Evolutionary conservation across 257 asterid genomes (phyloP), one percentile per base, ranked within the genome.

Genomic region (Solanum chaucha): DNA sequence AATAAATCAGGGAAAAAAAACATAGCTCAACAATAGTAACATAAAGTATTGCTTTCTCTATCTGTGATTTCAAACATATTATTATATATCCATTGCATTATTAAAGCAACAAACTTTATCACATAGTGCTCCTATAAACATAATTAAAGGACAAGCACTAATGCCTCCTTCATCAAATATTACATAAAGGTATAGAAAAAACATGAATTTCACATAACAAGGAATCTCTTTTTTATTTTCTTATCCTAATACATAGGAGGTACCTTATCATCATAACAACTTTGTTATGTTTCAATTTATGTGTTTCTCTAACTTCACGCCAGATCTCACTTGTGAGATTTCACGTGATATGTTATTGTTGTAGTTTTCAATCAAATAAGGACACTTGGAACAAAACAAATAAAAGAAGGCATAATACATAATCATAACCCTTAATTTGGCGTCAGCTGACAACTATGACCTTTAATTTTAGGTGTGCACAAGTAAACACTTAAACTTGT

Each of bases 401-500:
- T 14, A 48, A 48, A 14, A 46, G 1, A 14, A 46, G 2, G 1
- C 55, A 13, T 14, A 46, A 46, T 46, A 46, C 6, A 46, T 46
- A 46, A 46, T 0, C 2, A 46, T 46, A 0, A 46, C 0, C 4
- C 2, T 13, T 46, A 46, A 46, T 1, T 46, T 4, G 2, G 0
- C 1, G 55, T 4, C 6, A 13, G 5, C 19, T 1, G 6, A 0
- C 6, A 4, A 0, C 0, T 46, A 46, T 13, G 6, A 46, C 2
- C 2, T 46, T 46, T 46, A 46, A 46, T 1, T 46, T 46, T 13
- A 14, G 0, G 17, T 5, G 6, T 46, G 1, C 2, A 46, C 14
- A 46, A 46, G 55, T 13, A 46, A 4, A 0, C 6, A 46, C 55
- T 46, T 46, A 5, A 28, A 34, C 55, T 46, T 0, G 0, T 13